phyloP scores from a whole-genome alignment of 805 yeast species.

The Saccharomyces jurei region DNA sequence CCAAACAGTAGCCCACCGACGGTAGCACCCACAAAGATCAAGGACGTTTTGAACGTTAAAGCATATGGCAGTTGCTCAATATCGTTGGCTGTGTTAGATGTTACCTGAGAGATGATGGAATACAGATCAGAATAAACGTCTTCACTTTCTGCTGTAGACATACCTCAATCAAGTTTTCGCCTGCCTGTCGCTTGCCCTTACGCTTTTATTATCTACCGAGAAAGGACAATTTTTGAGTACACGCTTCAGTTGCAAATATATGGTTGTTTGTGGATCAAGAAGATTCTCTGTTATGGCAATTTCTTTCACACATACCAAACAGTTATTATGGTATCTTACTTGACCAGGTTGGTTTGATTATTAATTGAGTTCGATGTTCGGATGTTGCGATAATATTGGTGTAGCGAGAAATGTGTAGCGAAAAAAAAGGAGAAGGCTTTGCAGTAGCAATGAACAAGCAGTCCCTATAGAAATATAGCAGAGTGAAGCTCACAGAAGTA shows the following conservation, averaged over 20 bases:
- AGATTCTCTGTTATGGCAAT: neutral
- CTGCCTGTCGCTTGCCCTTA: neutral
- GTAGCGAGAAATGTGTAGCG: neutral
- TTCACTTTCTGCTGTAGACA: conserved; percentile 9
- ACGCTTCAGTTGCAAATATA: neutral
- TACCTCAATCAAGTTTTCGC: neutral
- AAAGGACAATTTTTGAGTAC: neutral
- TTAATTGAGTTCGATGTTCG: neutral
- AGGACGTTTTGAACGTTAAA: conserved; percentile 13
- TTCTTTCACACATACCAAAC: neutral
- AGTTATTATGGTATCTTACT: neutral
- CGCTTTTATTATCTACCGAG: neutral
- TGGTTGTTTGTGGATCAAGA: neutral
- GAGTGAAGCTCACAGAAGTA: neutral
- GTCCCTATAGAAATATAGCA: neutral
- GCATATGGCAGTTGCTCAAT: conserved; percentile 25
- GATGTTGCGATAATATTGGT: neutral
- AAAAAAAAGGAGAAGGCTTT: neutral
- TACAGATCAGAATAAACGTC: conserved; percentile 27
- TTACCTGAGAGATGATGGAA: conserved; percentile 23
- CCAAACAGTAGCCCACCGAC: conserved; percentile 59
- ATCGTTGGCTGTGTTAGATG: conserved; percentile 23
- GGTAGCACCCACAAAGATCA: conserved; percentile 32
- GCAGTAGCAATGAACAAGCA: neutral
- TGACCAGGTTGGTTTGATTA: neutral